Conservation (phyloP, 345 rosid species). For the Abelmoschus esculentus region DNA sequence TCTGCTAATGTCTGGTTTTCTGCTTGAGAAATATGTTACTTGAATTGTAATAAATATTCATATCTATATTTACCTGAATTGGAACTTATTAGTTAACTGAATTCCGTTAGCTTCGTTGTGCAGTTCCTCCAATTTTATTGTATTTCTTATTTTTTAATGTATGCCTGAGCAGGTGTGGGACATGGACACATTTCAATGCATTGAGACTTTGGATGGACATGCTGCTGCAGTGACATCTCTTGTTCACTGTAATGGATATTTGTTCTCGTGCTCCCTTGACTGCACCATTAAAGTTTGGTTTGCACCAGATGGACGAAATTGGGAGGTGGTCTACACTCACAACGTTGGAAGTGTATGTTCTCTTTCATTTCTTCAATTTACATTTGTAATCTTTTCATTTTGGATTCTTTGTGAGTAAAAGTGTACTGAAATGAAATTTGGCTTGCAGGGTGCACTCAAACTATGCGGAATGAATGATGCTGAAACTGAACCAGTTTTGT, state of each 20-base stretch:
- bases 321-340: not conserved
- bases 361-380: not conserved
- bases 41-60: not conserved
- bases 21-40: not conserved
- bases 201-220: constrained; percentile 8
- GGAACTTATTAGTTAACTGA: not conserved
- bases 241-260: constrained; percentile 8
- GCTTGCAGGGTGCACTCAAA: not conserved
- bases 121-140: not conserved
- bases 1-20: not conserved
- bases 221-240: constrained; percentile 14
- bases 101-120: not conserved
- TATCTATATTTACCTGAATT: not conserved
- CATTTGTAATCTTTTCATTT: not conserved
- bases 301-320: not conserved
- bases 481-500: not conserved
- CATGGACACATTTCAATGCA: not conserved
- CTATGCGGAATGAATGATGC: not conserved
- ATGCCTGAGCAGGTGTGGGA: constrained; percentile 10
- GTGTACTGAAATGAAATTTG: not conserved
- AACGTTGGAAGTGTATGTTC: not conserved
- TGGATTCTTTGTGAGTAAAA: not conserved
- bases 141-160: not conserved
- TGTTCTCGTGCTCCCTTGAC: not conserved
- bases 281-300: not conserved